A percentile compares a stretch with the other conserved stretches of the same genome.
These are phyloP conservation scores for Leccinum subgranulosum DNA, from an alignment of 768 basidiomycete genomes.

Conservation along the genomic window DNA sequence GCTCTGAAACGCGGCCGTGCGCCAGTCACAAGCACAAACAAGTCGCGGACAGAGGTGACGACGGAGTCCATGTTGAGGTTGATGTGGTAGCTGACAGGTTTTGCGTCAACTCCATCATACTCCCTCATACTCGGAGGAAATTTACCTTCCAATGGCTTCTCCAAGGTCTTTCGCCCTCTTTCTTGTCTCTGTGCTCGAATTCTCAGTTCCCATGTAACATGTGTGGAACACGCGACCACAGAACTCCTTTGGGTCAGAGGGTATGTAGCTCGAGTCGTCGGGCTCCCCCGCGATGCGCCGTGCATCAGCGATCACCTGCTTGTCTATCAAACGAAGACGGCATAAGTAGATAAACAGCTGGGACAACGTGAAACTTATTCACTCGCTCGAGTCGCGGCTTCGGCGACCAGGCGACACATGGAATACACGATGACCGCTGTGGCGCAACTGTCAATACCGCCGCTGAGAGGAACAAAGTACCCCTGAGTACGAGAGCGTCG, in stretches of 20 bases:
- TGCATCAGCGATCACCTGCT: conserved; percentile 88
- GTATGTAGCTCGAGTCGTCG: conserved; percentile 76
- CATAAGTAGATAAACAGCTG: background rate
- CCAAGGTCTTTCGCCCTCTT: conserved; percentile 83
- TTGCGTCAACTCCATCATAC: background rate
- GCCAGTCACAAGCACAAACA: conserved; percentile 83
- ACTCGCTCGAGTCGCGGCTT: conserved; percentile 76
- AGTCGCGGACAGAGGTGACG: conserved; percentile 76
- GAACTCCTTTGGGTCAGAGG: conserved; percentile 86
- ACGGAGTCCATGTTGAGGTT: conserved; percentile 96
- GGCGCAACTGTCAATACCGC: conserved; percentile 96
- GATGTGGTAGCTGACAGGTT: conserved; percentile 70
- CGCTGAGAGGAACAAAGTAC: conserved; percentile 93
- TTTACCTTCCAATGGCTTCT: conserved; percentile 83
- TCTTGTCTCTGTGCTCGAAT: conserved; percentile 86
- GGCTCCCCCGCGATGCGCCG: conserved; percentile 85
- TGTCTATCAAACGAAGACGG: conserved; percentile 42
- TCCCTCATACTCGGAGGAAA: conserved; percentile 4
- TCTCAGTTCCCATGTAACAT: conserved; percentile 99
- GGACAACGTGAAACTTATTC: conserved; percentile 14
- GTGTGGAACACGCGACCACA: conserved; percentile 89
- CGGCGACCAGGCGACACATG: conserved; percentile 89
- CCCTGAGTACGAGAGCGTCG: conserved; percentile 91
- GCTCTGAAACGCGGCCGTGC: conserved; percentile 71
- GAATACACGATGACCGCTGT: conserved; percentile 95